Evolutionary conservation across 2,329 filamentous ascomycete species (phyloP), one percentile per base, ranked within the genome.

Genomic region (Ophiostoma ips): DNA sequence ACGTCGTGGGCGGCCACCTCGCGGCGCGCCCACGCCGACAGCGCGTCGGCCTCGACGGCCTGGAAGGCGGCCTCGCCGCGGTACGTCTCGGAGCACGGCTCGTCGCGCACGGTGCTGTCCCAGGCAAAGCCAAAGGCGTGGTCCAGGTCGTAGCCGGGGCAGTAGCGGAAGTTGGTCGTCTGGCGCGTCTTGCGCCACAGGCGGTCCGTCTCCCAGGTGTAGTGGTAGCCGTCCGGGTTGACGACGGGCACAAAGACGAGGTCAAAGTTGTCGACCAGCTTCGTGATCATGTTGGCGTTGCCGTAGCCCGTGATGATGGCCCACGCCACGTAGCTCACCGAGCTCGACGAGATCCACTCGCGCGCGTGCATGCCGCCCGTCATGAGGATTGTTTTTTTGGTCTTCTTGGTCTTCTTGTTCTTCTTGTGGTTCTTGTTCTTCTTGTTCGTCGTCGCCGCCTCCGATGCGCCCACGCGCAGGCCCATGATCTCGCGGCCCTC

Each of bases 111-210:
- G 28, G 43, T 44, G 36, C 76, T 78, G 58, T 90, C 81, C 88
- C 90, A 96, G 58, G 84, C 77, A 63, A 83, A 95, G 2, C 81
- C 78, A 66, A 90, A 96, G 13, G 83, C 77, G 55, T 87, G 86
- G 60, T 96, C 90, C 15, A 98, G 75, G 62, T 98, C 92, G 46
- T 95, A 72, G 9, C 92, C 92, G 7, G 76, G 81, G 63, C 92
- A 98, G 66, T 90, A 90, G 15, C 80, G 77, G 52, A 94, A 73
- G 52, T 74, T 81, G 0, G 89, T 96, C 47, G 81, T 75, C 62
- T 96, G 90, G 46, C 87, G 75, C 52, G 92, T 94, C 68, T 96
- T 98, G 60, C 90, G 84, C 90, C 90, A 98, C 0, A 98, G 71
- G 8, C 92, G 81, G 63, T 98, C 90, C 1, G 79, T 79, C 53